Conservation (phyloP, 768 basidiomycete species). For the Boletus subparvulus region DNA sequence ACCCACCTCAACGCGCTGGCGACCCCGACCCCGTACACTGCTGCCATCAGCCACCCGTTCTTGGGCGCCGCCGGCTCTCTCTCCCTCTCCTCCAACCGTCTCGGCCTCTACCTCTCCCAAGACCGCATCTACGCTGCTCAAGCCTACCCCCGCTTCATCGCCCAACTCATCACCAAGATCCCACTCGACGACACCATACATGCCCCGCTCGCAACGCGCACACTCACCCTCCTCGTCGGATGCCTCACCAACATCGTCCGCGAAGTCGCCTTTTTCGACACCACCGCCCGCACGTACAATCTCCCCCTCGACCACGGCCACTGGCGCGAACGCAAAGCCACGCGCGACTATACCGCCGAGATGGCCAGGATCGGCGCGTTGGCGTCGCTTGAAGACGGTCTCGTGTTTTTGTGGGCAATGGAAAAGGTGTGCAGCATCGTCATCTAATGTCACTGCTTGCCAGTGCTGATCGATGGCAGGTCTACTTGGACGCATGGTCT, state of each 20-base stretch:
- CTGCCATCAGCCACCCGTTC: conserved; percentile 58
- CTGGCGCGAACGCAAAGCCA: conserved; percentile 57
- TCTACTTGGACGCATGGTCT: conserved; percentile 71
- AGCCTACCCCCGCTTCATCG: conserved; percentile 73
- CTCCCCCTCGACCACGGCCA: conserved; percentile 40
- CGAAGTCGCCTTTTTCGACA: conserved; percentile 60
- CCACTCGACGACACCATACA: conserved; percentile 34
- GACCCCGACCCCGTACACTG: conserved; percentile 40
- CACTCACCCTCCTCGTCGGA: conserved; percentile 48
- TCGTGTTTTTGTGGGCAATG: conserved; percentile 80
- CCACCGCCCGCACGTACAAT: conserved; percentile 43
- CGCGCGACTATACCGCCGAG: conserved; percentile 70
- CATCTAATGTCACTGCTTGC: no score
- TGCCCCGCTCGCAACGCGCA: conserved; percentile 27
- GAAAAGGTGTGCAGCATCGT: conserved; percentile 49
- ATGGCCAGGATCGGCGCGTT: conserved; percentile 53
- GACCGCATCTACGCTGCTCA: conserved; percentile 74
- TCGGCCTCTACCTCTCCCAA: conserved; percentile 67
- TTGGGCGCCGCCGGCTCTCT: conserved; percentile 56
- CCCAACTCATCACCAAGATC: conserved; percentile 59
- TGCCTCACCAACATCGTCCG: conserved; percentile 58
- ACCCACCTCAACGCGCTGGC: conserved; percentile 38
- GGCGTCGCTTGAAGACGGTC: conserved; percentile 55
- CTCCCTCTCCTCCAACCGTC: conserved; percentile 44
- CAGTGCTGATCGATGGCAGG: conserved; percentile 40